These are phyloP conservation scores for Tricladium varicosporioides DNA, from an alignment of 2,329 filamentous ascomycete genomes.

Conservation along the genomic window DNA sequence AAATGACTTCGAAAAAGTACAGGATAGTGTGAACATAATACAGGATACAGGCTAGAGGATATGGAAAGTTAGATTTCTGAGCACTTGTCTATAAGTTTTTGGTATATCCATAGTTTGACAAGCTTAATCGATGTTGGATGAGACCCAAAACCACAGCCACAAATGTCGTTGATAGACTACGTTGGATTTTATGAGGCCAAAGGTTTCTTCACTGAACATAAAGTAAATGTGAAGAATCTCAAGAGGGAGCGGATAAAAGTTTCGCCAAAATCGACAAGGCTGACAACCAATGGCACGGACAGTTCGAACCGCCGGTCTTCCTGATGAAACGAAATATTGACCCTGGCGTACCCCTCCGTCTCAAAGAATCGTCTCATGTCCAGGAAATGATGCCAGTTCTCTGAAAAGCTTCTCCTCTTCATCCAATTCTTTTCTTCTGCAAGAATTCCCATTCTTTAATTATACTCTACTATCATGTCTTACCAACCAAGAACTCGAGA, in stretches of 20 bases:
- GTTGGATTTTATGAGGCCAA: too few relatives aligned
- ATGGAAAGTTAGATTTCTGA: too few relatives aligned
- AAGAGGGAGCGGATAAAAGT: background rate
- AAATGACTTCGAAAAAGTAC: too few relatives aligned
- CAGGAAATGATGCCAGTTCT: background rate
- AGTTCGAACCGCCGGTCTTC: background rate
- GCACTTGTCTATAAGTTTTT: too few relatives aligned
- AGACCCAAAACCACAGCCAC: too few relatives aligned
- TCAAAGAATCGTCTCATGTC: constrained; percentile 7
- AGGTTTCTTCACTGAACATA: background rate
- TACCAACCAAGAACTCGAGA: constrained; percentile 21
- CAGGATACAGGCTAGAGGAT: too few relatives aligned
- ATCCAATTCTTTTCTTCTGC: background rate
- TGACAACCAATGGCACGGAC: background rate
- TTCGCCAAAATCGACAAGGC: background rate
- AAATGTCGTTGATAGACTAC: too few relatives aligned
- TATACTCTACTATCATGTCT: constrained; percentile 5
- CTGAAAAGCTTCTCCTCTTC: background rate
- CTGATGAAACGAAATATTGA: background rate
- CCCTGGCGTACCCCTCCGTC: background rate
- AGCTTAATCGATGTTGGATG: too few relatives aligned
- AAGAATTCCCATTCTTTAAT: constrained; percentile 1
- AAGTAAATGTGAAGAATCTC: background rate
- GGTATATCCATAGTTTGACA: too few relatives aligned
- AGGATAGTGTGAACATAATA: too few relatives aligned